These are phyloP conservation scores for Tremella yokohamensis DNA, from an alignment of 768 basidiomycete species.

Conservation along the genomic window DNA sequence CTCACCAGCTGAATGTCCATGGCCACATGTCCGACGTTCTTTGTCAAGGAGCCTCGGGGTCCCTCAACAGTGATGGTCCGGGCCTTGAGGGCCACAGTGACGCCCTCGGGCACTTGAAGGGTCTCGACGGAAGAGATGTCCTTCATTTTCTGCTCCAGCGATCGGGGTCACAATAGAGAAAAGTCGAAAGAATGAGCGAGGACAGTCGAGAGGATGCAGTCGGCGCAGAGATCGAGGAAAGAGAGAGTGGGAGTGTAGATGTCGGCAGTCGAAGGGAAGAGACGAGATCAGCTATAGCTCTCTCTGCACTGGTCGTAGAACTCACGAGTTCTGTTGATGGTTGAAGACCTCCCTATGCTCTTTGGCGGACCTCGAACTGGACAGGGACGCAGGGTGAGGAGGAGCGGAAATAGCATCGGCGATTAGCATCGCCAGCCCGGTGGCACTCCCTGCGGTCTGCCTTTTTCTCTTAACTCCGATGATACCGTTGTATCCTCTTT, in stretches of 20 bases:
- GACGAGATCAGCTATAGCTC: background rate
- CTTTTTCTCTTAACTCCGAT: too few species aligned
- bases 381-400: too few species aligned
- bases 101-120: slow-evolving; percentile 57
- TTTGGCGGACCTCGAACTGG: too few species aligned
- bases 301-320: too few species aligned
- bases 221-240: background rate
- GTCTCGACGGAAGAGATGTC: slow-evolving; percentile 51
- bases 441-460: too few species aligned
- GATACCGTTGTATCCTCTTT: too few species aligned
- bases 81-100: slow-evolving; percentile 83
- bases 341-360: too few species aligned
- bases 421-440: too few species aligned
- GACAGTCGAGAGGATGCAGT: too few species aligned
- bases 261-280: background rate
- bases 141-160: slow-evolving; percentile 44
- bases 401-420: too few species aligned
- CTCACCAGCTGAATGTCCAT: slow-evolving; percentile 53
- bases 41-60: slow-evolving; percentile 77
- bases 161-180: background rate
- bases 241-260: background rate
- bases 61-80: slow-evolving; percentile 87
- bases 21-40: slow-evolving; percentile 63
- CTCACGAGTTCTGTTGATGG: too few species aligned
- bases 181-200: slow-evolving; percentile 2